Base-by-base conservation (phyloP, 225 moss, liverwort and hornwort species). In the Ulota crispa region DNA sequence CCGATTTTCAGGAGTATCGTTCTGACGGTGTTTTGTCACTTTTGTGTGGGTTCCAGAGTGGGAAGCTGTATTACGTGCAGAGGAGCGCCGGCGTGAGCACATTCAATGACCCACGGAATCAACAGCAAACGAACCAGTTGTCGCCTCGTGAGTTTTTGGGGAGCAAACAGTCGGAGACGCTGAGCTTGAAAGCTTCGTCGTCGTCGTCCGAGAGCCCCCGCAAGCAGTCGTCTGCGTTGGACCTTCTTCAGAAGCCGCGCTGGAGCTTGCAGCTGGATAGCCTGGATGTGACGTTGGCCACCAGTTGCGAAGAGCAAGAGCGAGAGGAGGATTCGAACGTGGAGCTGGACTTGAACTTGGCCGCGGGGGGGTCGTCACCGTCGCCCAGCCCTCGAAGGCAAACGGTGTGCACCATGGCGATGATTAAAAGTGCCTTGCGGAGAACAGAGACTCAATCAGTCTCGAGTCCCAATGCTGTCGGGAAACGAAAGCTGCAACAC, bases 61-160 rank as follows among this genome's bases (percentile, higher is more conserved):
- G 91, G 39, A 89, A 86, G 78, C 82, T 92, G 1, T 92, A 86
- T 31, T 92, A 70, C 20, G 87, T 92, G n/a, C 78, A 88, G 78
- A 86, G 81, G 23, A 78, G 68, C 68, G 84, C 84, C 3, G 87
- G 91, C 2, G 56, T 76, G 36, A 84, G 87, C 43, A 77, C 85
- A 11, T 84, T 78, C 86, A 64, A 41, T 4, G 83, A 83, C 69
- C 86, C 91, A 2, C 80, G 87, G 70, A 87, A 84, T 77, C 67
- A 24, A n/a, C 56, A 9, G 21, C 8, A 8, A 10, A 9, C n/a
- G 56, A 56, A n/a, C 56, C 56, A 56, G 56, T 56, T 57, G 57
- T 57, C 57, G 3, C 57, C 67, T 4, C 89, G 86, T 37, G 91
- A 92, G 81, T 92, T 92, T 64, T 23, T 92, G 3, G 84, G 91